phyloP scores from a whole-genome alignment of 495 filamentous ascomycete genomes.

The Talaromyces proteolyticus region DNA sequence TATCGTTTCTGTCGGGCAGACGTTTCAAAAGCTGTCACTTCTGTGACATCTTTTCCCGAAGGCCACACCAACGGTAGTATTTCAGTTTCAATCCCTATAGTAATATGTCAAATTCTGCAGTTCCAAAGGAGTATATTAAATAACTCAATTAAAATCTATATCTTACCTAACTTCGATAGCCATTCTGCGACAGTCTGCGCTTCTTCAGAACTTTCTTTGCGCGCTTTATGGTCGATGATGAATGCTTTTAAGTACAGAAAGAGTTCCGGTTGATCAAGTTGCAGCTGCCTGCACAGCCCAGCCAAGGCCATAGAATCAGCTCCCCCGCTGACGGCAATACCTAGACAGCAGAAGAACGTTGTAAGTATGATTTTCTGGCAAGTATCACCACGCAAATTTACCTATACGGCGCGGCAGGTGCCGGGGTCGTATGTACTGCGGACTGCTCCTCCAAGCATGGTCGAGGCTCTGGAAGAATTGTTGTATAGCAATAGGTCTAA shows the following conservation, averaged over 20 bases:
- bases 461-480: slow-evolving; percentile 3
- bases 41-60: slow-evolving; percentile 22
- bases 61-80: slow-evolving; percentile 49
- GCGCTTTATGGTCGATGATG: slow-evolving; percentile 73
- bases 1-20: slow-evolving; percentile 72
- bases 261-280: slow-evolving; percentile 16
- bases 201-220: slow-evolving; percentile 63
- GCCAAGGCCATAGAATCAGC: slow-evolving; percentile 96
- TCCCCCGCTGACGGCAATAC: slow-evolving; percentile 83
- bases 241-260: slow-evolving; percentile 49
- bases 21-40: slow-evolving; percentile 66
- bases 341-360: slow-evolving; percentile 32
- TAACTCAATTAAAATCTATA: slow-evolving; percentile 6
- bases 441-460: slow-evolving; percentile 2
- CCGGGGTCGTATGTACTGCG: not conserved
- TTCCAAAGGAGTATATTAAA: not conserved
- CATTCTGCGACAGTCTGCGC: slow-evolving; percentile 52
- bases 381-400: not conserved
- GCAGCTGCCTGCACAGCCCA: slow-evolving; percentile 53
- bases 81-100: slow-evolving; percentile 40
- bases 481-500: not conserved
- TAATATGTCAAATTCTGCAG: not conserved
- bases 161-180: slow-evolving; percentile 37
- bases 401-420: slow-evolving; percentile 13
- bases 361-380: not conserved